phyloP scores from a whole-genome alignment of 352 stramenopile species.

The Globisporangium cystogenes region DNA sequence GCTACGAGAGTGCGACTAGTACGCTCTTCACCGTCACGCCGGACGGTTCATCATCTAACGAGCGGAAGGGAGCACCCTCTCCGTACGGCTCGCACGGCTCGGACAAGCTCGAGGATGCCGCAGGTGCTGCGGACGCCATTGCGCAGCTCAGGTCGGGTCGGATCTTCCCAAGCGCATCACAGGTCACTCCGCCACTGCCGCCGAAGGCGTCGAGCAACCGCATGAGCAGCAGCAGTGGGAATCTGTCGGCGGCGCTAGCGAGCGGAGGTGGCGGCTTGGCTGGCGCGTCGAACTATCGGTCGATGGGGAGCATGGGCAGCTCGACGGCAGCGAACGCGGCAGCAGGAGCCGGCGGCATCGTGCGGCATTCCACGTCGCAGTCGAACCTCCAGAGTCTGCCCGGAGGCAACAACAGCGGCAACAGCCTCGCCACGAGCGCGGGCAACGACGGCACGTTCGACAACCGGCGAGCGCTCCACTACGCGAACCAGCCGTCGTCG shows the following conservation, averaged over 20 bases:
- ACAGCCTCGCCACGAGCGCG: slow-evolving; percentile 1
- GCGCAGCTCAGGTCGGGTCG: slow-evolving; percentile 1
- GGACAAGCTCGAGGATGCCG: slow-evolving; percentile 9
- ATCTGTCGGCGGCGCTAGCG: slow-evolving; percentile 4
- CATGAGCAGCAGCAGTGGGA: slow-evolving; percentile 12
- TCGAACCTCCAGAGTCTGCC: slow-evolving; percentile 16
- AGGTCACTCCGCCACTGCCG: slow-evolving; percentile 11
- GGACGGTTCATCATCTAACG: neutral
- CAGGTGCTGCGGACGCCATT: neutral
- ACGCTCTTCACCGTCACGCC: slow-evolving; percentile 64
- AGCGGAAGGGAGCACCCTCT: neutral
- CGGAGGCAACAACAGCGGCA: slow-evolving; percentile 7
- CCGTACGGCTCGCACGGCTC: slow-evolving; percentile 19
- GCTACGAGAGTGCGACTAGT: slow-evolving; percentile 49
- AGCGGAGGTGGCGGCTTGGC: neutral
- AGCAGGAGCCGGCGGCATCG: slow-evolving; percentile 6
- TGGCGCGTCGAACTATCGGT: slow-evolving; percentile 9
- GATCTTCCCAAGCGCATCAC: slow-evolving; percentile 1
- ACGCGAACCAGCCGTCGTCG: slow-evolving; percentile 14
- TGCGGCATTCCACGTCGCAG: slow-evolving; percentile 11
- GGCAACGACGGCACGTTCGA: slow-evolving; percentile 5
- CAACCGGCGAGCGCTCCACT: slow-evolving; percentile 10
- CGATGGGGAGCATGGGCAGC: slow-evolving; percentile 9
- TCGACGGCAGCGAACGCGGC: neutral
- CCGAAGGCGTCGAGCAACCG: slow-evolving; percentile 2